Percentiles rank a stretch among this genome's conserved stretches.
These are phyloP conservation scores for Microbotryomycetes sp. DNA, from an alignment of 1,284 basidiomycete genomes.

Conservation along the genomic window DNA sequence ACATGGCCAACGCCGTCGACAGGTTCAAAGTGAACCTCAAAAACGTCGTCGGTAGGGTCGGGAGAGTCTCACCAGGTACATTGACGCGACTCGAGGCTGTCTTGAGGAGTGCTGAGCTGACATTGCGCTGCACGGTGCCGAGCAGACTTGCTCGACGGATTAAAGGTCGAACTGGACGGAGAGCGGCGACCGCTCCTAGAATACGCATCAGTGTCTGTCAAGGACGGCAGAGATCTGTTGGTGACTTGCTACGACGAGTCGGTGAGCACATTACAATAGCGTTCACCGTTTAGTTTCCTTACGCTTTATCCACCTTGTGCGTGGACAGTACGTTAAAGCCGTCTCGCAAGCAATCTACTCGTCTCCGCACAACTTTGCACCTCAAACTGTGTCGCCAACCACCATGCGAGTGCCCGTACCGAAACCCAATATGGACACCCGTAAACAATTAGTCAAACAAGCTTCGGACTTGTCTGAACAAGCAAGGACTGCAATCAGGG, in stretches of 20 bases:
- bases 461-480: constrained; percentile 34
- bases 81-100: too few species aligned
- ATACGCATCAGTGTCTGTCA: constrained; percentile 28
- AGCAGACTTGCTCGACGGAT: constrained; percentile 24
- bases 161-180: constrained; percentile 24
- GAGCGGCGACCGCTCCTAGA: constrained; percentile 19
- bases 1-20: constrained; percentile 22
- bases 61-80: constrained; percentile 23
- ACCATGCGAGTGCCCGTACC: constrained; percentile 25
- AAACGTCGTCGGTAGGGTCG: constrained; percentile 28
- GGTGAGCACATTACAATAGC: constrained; percentile 3
- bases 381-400: constrained; percentile 14
- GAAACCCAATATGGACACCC: constrained; percentile 19
- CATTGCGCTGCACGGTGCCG: too few species aligned
- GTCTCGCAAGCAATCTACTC: constrained; percentile 28
- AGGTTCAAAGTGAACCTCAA: constrained; percentile 26
- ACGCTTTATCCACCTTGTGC: not conserved
- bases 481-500: constrained; percentile 28
- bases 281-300: too few species aligned
- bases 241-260: constrained; percentile 28
- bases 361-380: constrained; percentile 24
- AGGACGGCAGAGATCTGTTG: constrained; percentile 27
- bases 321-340: constrained; percentile 15
- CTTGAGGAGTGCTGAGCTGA: too few species aligned
- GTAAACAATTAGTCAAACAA: constrained; percentile 22